These are phyloP conservation scores for Starmerella kuoi DNA, from an alignment of 805 yeast species.

Conservation along the genomic window DNA sequence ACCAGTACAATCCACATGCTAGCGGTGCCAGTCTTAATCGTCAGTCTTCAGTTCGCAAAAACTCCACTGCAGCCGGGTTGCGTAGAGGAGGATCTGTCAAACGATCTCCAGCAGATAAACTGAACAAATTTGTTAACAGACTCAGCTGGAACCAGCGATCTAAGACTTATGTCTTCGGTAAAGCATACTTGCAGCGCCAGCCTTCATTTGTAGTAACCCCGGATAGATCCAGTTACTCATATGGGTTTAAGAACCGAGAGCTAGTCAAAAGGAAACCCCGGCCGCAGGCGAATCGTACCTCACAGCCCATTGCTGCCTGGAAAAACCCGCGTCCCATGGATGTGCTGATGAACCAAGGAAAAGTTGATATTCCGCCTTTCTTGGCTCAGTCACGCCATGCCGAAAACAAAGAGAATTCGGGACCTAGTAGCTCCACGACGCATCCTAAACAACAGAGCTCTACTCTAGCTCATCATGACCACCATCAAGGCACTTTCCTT, in stretches of 20 bases:
- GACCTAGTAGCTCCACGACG: neutral
- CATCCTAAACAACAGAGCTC: neutral
- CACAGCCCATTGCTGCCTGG: constrained; percentile 18
- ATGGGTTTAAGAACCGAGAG: constrained; percentile 14
- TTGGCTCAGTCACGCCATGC: too few species aligned
- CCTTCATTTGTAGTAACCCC: constrained; percentile 22
- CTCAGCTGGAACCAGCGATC: constrained; percentile 12
- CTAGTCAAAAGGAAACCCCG: constrained; percentile 13
- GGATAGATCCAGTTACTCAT: constrained; percentile 15
- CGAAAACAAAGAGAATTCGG: too few species aligned
- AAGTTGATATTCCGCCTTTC: constrained; percentile 3
- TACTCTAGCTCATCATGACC: too few species aligned
- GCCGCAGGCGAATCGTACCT: constrained; percentile 12
- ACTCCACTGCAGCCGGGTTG: neutral
- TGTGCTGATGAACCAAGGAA: constrained; percentile 8
- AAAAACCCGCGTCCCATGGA: constrained; percentile 17
- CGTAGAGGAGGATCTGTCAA: neutral
- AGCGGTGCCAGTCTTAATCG: neutral
- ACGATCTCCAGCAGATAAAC: constrained; percentile 7
- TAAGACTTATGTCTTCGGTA: constrained; percentile 12
- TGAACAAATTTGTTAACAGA: constrained; percentile 11
- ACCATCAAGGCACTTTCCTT: too few species aligned
- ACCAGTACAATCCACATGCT: too few species aligned
- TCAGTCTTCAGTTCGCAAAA: neutral
- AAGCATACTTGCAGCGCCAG: constrained; percentile 15